These are phyloP conservation scores for Xenosphaeropsis pyriputrescens DNA, from an alignment of 2,329 filamentous ascomycete genomes.

Conservation along the genomic window DNA sequence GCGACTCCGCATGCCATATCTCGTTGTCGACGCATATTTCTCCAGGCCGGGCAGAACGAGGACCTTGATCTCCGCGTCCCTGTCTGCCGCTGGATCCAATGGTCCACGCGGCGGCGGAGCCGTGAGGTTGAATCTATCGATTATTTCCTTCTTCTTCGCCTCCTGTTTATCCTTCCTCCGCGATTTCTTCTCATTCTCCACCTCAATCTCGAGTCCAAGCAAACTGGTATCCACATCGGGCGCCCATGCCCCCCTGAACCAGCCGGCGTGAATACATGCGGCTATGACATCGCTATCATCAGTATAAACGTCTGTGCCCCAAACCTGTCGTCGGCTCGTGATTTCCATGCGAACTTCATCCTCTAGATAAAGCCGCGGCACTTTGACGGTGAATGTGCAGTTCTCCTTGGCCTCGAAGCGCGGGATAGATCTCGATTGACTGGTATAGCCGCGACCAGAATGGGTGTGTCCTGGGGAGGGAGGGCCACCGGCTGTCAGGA, in stretches of 20 bases:
- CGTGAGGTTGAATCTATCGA: slow-evolving; percentile 23
- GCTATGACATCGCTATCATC: slow-evolving; percentile 92
- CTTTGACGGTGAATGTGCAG: slow-evolving; percentile 77
- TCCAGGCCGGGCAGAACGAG: slow-evolving; percentile 69
- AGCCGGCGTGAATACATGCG: slow-evolving; percentile 85
- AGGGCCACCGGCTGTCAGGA: slow-evolving; percentile 32
- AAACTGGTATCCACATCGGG: slow-evolving; percentile 60
- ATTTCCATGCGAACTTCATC: slow-evolving; percentile 65
- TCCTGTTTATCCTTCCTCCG: slow-evolving; percentile 10
- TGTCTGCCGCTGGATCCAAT: slow-evolving; percentile 46
- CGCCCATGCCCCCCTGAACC: slow-evolving; percentile 79
- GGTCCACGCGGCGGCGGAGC: slow-evolving; percentile 45
- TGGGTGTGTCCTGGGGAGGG: slow-evolving; percentile 6
- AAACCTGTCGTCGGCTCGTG: slow-evolving; percentile 64
- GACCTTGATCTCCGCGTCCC: slow-evolving; percentile 77
- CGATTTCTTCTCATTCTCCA: slow-evolving; percentile 16
- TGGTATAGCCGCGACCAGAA: slow-evolving; percentile 32
- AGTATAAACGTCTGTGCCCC: slow-evolving; percentile 90
- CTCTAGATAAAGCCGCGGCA: slow-evolving; percentile 66
- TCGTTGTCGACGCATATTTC: slow-evolving; percentile 59
- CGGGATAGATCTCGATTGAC: slow-evolving; percentile 58
- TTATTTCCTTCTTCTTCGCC: slow-evolving; percentile 18
- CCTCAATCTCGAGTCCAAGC: slow-evolving; percentile 38
- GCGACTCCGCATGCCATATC: slow-evolving; percentile 71
- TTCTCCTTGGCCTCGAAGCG: slow-evolving; percentile 61